Base-by-base conservation (phyloP, 1,284 basidiomycete species). In the Neolentinus lepideus region DNA sequence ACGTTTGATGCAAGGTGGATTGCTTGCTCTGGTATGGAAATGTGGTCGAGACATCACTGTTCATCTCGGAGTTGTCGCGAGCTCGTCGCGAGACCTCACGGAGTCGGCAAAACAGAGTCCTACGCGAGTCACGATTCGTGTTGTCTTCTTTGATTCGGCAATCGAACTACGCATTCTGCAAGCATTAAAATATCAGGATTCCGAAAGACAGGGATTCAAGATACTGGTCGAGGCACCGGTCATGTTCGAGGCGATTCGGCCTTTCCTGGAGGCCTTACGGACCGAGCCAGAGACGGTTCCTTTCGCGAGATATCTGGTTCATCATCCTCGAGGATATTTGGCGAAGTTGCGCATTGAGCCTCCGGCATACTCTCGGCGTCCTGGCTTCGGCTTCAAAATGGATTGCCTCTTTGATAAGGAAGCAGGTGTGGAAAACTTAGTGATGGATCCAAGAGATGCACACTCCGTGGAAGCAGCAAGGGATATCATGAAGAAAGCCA, bases 201-300 rank as follows among this genome's bases (percentile, higher is more conserved):
- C 50, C 12, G 52, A 55, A 31, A 24, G 33, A 0, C 53, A 60
- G 2, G 59, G 58, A 1, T 54, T 63, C 53, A 62, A 61, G 50
- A 48, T 84, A 2, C 68, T 85, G 9, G 66, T 85, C n/a, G 85
- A 87, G 58, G 73, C 76, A 0, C 74, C 79, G 0, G 76, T 85
- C 43, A 73, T 87, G 72, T 85, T 78, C 55, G 83, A 84, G 56
- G 69, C 81, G 0, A 76, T 84, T 31, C 72, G 80, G 2, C 85
- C 85, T 0, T 86, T 86, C 66, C 70, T 88, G 9, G 73, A 83
- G 51, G 75, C 79, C 0, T 69, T 87, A 14, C 68, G 69, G 26
- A 65, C 67, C 0, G 78, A 79, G 47, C 82, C 85, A 0, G 74
- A 76, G 48, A 64, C 66, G 0, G 56, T 87, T 0, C 84, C 84